Conservation (phyloP, 1,284 basidiomycete species). For the Kwoniella shivajii region DNA sequence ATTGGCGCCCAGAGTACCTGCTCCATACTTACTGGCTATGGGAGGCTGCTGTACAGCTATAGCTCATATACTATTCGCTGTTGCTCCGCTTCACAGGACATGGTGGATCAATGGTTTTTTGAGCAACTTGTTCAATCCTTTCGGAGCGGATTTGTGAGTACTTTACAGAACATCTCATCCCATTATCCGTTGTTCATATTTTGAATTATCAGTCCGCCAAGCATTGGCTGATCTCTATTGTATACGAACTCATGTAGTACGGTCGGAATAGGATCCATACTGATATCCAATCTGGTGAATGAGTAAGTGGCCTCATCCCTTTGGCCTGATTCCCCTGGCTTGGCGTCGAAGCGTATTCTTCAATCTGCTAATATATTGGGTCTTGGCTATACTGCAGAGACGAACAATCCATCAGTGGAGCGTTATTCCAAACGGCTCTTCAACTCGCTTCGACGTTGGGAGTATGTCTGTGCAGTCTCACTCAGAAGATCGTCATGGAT, state of each 20-base stretch:
- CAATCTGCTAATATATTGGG: neutral
- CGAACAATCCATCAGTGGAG: constrained; percentile 36
- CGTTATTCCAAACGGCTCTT: constrained; percentile 33
- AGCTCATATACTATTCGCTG: constrained; percentile 33
- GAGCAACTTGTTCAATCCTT: constrained; percentile 31
- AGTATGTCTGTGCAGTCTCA: constrained; percentile 27
- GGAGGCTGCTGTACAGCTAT: constrained; percentile 25
- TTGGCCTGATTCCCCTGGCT: too few species aligned
- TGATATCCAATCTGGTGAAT: constrained; percentile 35
- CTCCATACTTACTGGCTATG: constrained; percentile 28
- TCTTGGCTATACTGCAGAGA: constrained; percentile 2
- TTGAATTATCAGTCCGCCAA: too few species aligned
- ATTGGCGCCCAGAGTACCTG: constrained; percentile 24
- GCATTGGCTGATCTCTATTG: too few species aligned
- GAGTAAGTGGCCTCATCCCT: constrained; percentile 23
- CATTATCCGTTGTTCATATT: too few species aligned
- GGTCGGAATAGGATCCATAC: too few species aligned
- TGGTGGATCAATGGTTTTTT: constrained; percentile 43
- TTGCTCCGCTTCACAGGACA: constrained; percentile 19
- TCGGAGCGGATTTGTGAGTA: constrained; percentile 39
- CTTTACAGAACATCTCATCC: too few species aligned
- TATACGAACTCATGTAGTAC: too few species aligned
- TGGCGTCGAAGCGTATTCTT: neutral
- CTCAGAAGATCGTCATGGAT: constrained; percentile 16
- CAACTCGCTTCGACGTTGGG: constrained; percentile 33